Evolutionary conservation across 1,139 yeast species (phyloP).

Genomic region (Taiozyma onychis): DNA sequence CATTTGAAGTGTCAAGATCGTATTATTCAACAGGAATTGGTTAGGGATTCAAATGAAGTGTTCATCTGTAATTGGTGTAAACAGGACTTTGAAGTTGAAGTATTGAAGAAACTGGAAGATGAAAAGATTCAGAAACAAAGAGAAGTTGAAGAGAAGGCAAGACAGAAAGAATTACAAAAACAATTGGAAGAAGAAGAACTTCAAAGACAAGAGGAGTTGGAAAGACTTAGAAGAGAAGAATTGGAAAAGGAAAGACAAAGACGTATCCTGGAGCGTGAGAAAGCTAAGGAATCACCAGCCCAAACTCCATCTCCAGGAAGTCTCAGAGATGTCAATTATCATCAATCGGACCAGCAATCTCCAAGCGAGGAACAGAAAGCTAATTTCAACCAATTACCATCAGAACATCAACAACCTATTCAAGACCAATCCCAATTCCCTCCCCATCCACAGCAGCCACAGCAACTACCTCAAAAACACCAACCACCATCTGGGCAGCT

Average conservation of each 20-base stretch:
- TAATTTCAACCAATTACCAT: no score
- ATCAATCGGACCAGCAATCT: not conserved
- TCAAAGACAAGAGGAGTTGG: slow-evolving; percentile 16
- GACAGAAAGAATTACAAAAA: slow-evolving; percentile 17
- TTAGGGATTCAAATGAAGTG: slow-evolving; percentile 21
- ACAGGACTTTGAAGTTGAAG: slow-evolving; percentile 21
- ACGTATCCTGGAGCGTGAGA: slow-evolving; percentile 16
- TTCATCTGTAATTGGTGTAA: slow-evolving; percentile 24
- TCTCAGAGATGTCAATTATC: not conserved
- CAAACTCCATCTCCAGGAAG: not conserved
- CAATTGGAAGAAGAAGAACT: slow-evolving; percentile 14
- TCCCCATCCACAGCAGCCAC: slow-evolving; percentile 1
- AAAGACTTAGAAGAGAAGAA: slow-evolving; percentile 17
- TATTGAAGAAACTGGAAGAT: slow-evolving; percentile 15
- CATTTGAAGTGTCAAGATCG: slow-evolving; percentile 32
- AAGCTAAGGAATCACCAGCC: slow-evolving; percentile 3
- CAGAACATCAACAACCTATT: not conserved
- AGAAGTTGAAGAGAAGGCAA: slow-evolving; percentile 18
- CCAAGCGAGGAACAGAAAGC: not conserved
- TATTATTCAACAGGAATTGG: slow-evolving; percentile 21
- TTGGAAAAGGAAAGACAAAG: slow-evolving; percentile 20
- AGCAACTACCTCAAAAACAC: not conserved
- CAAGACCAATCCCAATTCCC: not conserved
- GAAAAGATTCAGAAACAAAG: slow-evolving; percentile 15
- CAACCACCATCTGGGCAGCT: not conserved